These are phyloP conservation scores for Boletellus deceptivus DNA, from an alignment of 1,284 basidiomycete genomes.

Conservation along the genomic window DNA sequence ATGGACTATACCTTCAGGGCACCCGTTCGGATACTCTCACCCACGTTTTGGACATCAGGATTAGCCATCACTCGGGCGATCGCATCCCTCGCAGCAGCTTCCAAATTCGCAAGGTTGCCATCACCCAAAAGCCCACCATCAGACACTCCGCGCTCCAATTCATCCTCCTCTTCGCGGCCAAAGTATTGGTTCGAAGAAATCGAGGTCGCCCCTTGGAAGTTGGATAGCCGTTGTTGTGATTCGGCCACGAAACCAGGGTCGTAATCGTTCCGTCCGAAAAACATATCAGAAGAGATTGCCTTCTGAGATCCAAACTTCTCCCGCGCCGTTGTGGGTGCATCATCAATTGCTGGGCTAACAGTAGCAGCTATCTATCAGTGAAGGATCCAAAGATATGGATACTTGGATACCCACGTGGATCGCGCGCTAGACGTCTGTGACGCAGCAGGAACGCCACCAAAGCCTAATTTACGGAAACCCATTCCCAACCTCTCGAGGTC, in stretches of 20 bases:
- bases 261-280: conserved; percentile 89
- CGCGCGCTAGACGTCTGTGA: conserved; percentile 44
- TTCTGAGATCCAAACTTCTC: conserved; percentile 93
- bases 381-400: conserved; percentile 1
- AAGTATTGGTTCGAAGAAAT: conserved; percentile 97
- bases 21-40: conserved; percentile 78
- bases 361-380: conserved; percentile 1
- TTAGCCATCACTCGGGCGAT: conserved; percentile 80
- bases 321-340: conserved; percentile 78
- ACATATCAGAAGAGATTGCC: conserved; percentile 97
- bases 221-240: conserved; percentile 78
- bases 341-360: conserved; percentile 42
- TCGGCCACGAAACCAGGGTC: conserved; percentile 74
- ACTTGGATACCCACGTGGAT: conserved; percentile 42
- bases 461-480: conserved; percentile 85
- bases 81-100: conserved; percentile 79
- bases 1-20: conserved; percentile 74
- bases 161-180: conserved; percentile 86
- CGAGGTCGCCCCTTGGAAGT: conserved; percentile 89
- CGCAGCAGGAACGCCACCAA: conserved; percentile 74
- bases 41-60: conserved; percentile 87
- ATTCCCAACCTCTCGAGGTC: conserved; percentile 69
- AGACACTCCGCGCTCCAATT: conserved; percentile 39
- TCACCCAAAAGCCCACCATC: conserved; percentile 60
- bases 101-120: conserved; percentile 72